A percentile compares a stretch with the other conserved stretches of the same genome.
These are phyloP conservation scores for Furcasterigmium furcatum DNA, from an alignment of 2,329 filamentous ascomycete species.

Conservation along the genomic window DNA sequence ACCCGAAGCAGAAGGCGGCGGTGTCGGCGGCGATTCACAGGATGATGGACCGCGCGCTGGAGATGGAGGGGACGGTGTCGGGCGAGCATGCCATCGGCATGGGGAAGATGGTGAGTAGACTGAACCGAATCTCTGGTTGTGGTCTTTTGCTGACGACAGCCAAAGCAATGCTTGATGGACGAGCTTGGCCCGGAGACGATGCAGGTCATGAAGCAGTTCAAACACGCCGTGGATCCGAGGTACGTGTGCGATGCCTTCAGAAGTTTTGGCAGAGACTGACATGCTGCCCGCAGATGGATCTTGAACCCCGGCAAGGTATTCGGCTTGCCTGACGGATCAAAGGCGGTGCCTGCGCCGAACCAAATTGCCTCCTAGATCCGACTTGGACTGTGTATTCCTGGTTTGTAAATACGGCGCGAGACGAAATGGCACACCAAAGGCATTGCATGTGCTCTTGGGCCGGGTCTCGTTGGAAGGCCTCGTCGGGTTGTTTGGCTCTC, in stretches of 20 bases:
- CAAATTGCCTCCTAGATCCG: not conserved
- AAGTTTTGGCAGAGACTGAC: slow-evolving; percentile 39
- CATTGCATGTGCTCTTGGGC: no score
- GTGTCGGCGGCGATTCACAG: slow-evolving; percentile 56
- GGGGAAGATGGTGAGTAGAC: slow-evolving; percentile 66
- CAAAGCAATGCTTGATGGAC: slow-evolving; percentile 41
- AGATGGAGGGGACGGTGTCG: slow-evolving; percentile 66
- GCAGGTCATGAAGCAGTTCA: slow-evolving; percentile 51
- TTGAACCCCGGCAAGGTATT: slow-evolving; percentile 40
- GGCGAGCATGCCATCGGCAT: slow-evolving; percentile 64
- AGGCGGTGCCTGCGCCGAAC: not conserved
- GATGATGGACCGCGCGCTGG: slow-evolving; percentile 64
- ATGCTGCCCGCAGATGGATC: slow-evolving; percentile 41
- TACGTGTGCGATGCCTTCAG: slow-evolving; percentile 41
- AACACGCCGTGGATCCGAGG: slow-evolving; percentile 4
- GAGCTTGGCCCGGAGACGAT: slow-evolving; percentile 54
- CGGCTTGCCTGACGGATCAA: slow-evolving; percentile 21
- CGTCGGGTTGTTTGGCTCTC: no score
- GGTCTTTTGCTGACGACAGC: slow-evolving; percentile 50
- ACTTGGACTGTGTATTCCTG: not conserved
- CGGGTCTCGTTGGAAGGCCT: no score
- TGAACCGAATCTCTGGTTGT: slow-evolving; percentile 41
- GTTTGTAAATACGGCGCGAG: no score
- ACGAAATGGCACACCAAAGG: no score
- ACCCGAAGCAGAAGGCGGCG: slow-evolving; percentile 35